phyloP scores from a whole-genome alignment of 139 green algal genomes.

The Desmodesmus armatus region DNA sequence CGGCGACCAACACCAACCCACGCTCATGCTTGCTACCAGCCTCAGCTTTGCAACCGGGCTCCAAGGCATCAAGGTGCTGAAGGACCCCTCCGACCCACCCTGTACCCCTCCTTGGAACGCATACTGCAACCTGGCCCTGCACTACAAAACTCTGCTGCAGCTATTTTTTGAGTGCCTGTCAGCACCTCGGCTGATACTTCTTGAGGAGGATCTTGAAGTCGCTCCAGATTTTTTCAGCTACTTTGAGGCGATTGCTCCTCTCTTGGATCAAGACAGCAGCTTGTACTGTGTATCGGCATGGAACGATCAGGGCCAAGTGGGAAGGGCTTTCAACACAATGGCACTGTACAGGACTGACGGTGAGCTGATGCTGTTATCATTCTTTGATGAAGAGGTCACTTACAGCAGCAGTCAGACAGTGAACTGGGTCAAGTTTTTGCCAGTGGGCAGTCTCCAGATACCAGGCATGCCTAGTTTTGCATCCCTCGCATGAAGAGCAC shows the following conservation, averaged over 20 bases:
- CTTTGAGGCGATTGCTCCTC: slow-evolving; percentile 50
- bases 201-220: slow-evolving; percentile 72
- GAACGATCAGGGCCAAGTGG: slow-evolving; percentile 74
- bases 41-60: no score
- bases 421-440: slow-evolving; percentile 47
- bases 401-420: slow-evolving; percentile 43
- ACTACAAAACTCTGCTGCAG: no score
- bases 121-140: no score
- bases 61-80: no score
- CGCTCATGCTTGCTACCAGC: no score
- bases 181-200: neutral
- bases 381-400: no score
- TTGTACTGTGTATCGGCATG: slow-evolving; percentile 50
- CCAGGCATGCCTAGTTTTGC: slow-evolving; percentile 77
- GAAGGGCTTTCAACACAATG: slow-evolving; percentile 36
- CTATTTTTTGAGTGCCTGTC: no score
- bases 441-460: slow-evolving; percentile 44
- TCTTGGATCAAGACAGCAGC: slow-evolving; percentile 49
- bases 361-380: slow-evolving; percentile 70
- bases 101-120: no score
- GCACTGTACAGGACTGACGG: slow-evolving; percentile 67
- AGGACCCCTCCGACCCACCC: no score
- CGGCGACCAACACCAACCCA: no score
- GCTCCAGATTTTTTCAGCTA: slow-evolving; percentile 70
- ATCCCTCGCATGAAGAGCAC: no score